Conservation (phyloP, 176 grass and related monocot genomes). For the Musa acuminata region DNA sequence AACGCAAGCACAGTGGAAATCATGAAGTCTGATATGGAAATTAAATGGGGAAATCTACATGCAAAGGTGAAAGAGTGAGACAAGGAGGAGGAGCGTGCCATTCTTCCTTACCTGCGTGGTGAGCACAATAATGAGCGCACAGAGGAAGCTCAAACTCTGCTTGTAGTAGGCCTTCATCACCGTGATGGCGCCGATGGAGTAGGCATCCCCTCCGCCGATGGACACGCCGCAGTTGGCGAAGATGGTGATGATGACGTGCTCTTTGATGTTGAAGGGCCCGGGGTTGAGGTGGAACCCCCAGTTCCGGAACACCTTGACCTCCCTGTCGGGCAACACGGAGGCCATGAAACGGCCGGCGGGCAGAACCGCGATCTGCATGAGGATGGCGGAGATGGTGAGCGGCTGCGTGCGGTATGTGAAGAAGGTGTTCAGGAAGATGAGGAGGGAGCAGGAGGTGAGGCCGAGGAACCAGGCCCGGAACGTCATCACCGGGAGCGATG, state of each 20-base stretch:
- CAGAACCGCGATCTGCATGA: slow-evolving; percentile 15
- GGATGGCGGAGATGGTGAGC: slow-evolving; percentile 23
- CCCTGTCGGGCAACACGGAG: neutral
- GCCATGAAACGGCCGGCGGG: slow-evolving; percentile 16
- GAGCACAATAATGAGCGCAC: slow-evolving; percentile 14
- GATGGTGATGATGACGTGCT: slow-evolving; percentile 20
- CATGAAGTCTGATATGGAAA: too few species aligned
- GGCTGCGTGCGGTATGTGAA: slow-evolving; percentile 25
- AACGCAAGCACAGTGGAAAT: too few species aligned
- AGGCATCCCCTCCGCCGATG: slow-evolving; percentile 14
- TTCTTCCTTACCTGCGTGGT: slow-evolving; percentile 12
- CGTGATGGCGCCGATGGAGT: slow-evolving; percentile 22
- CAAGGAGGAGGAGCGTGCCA: neutral
- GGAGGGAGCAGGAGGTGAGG: slow-evolving; percentile 1
- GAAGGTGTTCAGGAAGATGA: slow-evolving; percentile 27
- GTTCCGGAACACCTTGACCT: slow-evolving; percentile 4
- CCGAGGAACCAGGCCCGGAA: slow-evolving; percentile 21
- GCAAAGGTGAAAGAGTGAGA: neutral
- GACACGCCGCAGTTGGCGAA: slow-evolving; percentile 25
- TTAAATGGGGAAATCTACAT: neutral
- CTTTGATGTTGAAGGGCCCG: slow-evolving; percentile 18
- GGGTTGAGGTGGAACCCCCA: slow-evolving; percentile 22
- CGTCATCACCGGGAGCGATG: slow-evolving; percentile 16
- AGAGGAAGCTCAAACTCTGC: slow-evolving; percentile 10
- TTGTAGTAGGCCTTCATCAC: slow-evolving; percentile 23